phyloP scores from a whole-genome alignment of 2,329 filamentous ascomycete genomes.

The Emergomyces orientalis region DNA sequence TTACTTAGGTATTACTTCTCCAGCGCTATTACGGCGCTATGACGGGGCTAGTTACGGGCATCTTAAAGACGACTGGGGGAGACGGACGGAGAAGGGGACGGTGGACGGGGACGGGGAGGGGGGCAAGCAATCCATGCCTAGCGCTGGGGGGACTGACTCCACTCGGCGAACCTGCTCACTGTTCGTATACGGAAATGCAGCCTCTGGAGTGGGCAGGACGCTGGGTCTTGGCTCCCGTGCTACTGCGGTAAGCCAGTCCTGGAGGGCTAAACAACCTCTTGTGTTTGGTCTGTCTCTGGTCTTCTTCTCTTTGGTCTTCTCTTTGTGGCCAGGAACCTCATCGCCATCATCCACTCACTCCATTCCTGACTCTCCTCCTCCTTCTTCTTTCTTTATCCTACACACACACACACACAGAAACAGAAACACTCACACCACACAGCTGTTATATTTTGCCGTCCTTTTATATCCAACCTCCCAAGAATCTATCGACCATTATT shows the following conservation, averaged over 20 bases:
- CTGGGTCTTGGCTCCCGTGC: background rate
- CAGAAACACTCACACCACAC: background rate
- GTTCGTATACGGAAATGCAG: background rate
- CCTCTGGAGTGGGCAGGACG: too few relatives aligned
- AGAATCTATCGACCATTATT: background rate
- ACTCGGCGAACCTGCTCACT: background rate
- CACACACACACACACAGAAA: background rate
- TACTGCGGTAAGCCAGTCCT: too few relatives aligned
- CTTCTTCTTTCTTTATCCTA: background rate
- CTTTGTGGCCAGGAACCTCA: background rate
- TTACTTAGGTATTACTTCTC: too few relatives aligned
- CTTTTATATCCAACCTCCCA: background rate
- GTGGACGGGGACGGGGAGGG: background rate
- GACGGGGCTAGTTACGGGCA: background rate
- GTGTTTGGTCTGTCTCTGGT: too few relatives aligned
- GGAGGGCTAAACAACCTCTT: too few relatives aligned
- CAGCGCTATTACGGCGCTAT: background rate
- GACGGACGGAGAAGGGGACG: too few relatives aligned
- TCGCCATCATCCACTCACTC: background rate
- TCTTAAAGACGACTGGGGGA: too few relatives aligned
- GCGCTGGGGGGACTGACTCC: background rate
- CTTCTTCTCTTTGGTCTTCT: too few relatives aligned
- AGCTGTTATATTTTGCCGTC: background rate
- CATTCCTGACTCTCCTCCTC: background rate
- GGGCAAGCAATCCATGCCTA: background rate